Percentiles rank a stretch among this genome's conserved stretches.
Evolutionary conservation across 139 green algal species (phyloP).

Genomic region (Volvox reticuliferus): DNA sequence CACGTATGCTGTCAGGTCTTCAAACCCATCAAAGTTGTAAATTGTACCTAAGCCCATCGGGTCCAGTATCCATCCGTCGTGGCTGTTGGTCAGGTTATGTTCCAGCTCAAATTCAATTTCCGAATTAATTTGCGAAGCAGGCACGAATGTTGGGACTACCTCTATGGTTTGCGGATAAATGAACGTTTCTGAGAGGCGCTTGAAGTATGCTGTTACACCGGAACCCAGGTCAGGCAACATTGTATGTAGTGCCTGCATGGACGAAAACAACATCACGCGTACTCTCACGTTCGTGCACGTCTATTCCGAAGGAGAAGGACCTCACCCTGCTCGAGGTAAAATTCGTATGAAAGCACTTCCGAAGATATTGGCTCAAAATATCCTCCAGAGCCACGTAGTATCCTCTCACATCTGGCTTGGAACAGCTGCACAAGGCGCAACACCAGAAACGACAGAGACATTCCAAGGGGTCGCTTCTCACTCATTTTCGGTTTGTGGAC

Average conservation of each 20-base stretch:
- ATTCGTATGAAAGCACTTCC: conserved; percentile 57
- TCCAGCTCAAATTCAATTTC: conserved; percentile 55
- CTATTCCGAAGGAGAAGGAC: not conserved
- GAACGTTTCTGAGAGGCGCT: conserved; percentile 21
- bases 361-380: conserved; percentile 44
- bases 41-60: conserved; percentile 38
- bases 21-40: conserved; percentile 44
- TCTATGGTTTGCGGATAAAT: conserved; percentile 11
- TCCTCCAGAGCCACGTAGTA: conserved; percentile 49
- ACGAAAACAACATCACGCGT: not conserved
- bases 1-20: conserved; percentile 20
- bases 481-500: not conserved
- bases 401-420: conserved; percentile 37
- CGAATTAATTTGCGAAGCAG: conserved; percentile 38
- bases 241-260: conserved; percentile 46
- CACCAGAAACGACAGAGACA: not conserved
- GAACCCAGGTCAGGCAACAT: conserved; percentile 47
- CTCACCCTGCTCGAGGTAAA: conserved; percentile 46
- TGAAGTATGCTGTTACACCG: conserved; percentile 15
- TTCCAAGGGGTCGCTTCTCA: not conserved
- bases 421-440: conserved; percentile 29
- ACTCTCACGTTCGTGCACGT: not conserved
- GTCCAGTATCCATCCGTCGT: conserved; percentile 55
- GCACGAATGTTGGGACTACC: conserved; percentile 53
- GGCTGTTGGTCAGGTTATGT: conserved; percentile 50